phyloP scores from a whole-genome alignment of 805 yeast species.

The Spathaspora gorwiae region DNA sequence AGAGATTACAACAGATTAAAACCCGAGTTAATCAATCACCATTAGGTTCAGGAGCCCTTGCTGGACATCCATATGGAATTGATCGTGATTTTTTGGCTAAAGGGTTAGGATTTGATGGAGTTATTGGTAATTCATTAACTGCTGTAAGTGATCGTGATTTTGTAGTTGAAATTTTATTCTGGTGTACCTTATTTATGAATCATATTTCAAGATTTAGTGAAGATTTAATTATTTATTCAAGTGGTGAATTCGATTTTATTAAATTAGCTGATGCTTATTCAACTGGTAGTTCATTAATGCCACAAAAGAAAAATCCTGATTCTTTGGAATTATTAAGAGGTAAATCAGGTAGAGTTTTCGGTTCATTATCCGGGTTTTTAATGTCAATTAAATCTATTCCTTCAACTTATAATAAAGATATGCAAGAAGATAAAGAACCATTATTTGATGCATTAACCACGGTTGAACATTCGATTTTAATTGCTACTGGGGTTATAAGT shows the following conservation, averaged over 20 bases:
- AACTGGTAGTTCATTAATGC: constrained; percentile 97
- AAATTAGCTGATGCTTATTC: constrained; percentile 96
- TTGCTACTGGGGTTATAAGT: constrained; percentile 94
- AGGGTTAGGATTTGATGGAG: constrained; percentile 74
- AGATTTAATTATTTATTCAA: constrained; percentile 91
- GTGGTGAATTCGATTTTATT: constrained; percentile 95
- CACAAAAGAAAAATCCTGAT: constrained; percentile 98
- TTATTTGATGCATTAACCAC: constrained; percentile 85
- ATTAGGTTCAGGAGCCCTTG: constrained; percentile 95
- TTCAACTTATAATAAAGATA: constrained; percentile 94
- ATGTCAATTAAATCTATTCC: constrained; percentile 98
- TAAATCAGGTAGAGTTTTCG: constrained; percentile 95
- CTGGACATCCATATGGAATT: constrained; percentile 99
- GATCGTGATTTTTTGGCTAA: constrained; percentile 86
- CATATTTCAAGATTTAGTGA: constrained; percentile 93
- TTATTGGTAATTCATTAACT: constrained; percentile 92
- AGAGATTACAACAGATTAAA: constrained; percentile 75
- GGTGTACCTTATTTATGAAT: constrained; percentile 93
- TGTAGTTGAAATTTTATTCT: constrained; percentile 90
- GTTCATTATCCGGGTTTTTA: constrained; percentile 90
- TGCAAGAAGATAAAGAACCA: constrained; percentile 99
- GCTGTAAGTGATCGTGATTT: constrained; percentile 98
- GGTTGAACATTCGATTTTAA: constrained; percentile 87
- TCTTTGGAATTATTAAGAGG: constrained; percentile 93
- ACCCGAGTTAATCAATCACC: constrained; percentile 86